These are phyloP conservation scores for Heteromeles arbutifolia DNA, from an alignment of 306 rosid species.

Conservation along the genomic window DNA sequence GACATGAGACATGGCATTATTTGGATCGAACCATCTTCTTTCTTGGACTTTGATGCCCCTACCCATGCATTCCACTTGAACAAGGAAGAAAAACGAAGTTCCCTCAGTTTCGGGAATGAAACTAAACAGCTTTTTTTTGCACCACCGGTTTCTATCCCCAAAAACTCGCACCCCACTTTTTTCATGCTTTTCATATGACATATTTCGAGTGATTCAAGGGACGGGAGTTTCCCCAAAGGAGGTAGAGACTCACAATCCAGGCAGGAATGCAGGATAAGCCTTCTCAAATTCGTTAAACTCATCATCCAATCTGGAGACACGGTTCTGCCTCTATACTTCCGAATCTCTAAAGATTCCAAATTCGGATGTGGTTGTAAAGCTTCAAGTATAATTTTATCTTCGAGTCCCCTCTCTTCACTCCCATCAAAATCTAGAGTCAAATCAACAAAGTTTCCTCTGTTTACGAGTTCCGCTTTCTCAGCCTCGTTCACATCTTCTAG, in stretches of 20 bases:
- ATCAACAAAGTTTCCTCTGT: not conserved
- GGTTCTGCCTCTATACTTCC: not conserved
- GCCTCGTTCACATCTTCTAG: not conserved
- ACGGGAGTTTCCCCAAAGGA: not conserved
- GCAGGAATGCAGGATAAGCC: not conserved
- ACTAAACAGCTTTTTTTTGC: not conserved
- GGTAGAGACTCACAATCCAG: not conserved
- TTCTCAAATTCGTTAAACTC: not conserved
- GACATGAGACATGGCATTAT: conserved; percentile 6
- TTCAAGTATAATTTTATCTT: not conserved
- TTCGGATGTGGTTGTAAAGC: conserved; percentile 7
- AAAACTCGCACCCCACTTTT: not conserved
- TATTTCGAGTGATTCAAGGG: not conserved
- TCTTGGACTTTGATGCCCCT: not conserved
- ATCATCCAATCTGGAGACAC: conserved; percentile 6
- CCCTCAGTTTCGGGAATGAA: conserved; percentile 1
- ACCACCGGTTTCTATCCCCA: not conserved
- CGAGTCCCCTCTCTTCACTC: not conserved
- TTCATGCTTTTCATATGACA: not conserved
- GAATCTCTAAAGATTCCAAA: not conserved
- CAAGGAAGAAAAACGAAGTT: not conserved
- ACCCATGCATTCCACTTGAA: not conserved
- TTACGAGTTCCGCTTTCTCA: not conserved
- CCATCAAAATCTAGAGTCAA: not conserved
- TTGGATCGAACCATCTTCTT: not conserved